Evolutionary conservation across 2,329 filamentous ascomycete species (phyloP), one percentile per base, ranked within the genome.

Genomic region (Clarireedia paspali): DNA sequence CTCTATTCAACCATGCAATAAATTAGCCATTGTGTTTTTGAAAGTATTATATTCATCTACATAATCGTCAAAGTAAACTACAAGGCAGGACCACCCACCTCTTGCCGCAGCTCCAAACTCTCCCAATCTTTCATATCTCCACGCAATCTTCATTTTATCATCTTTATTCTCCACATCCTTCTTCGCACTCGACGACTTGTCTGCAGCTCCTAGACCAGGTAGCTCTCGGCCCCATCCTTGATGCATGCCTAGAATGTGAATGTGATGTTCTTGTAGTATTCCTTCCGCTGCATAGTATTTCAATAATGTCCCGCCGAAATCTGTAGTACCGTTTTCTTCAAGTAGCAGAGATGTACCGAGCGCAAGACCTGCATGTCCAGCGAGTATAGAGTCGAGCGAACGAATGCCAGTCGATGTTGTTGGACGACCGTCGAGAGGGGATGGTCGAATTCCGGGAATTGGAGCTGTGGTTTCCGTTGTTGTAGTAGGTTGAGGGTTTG

Each of bases 71-170:
- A 47, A 80, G 72, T 77, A 87, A 86, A 84, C 84, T 79, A 64
- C 54, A 58, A 54, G 44, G 57, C 56, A 57, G 51, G 55, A 60
- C 50, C 55, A 63, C 66, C 66, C 73, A 75, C 58, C 75, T 75
- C 59, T 75, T 68, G 58, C 70, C 53, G 77, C 73, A 57, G 77
- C 78, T 44, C 83, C 83, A 64, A 84, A 85, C 62, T 87, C 86
- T 15, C 88, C 87, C 53, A 97, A 72, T 36, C 84, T 81, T 71
- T 97, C 91, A 73, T 99, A 99, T 70, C 94, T 81, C 94, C 94
- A 99, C 3, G 94, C 94, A 75, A 99, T 99, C 75, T 96, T 97
- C 94, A 99, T 97, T 71, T 86, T 91, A 60, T 92, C 88, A 14
- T 78, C 62, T 15, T 67, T 54, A 40, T 62, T 70, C 73, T 70